phyloP scores from a whole-genome alignment of 2,329 filamentous ascomycete species.

The Cryphonectria japonica region DNA sequence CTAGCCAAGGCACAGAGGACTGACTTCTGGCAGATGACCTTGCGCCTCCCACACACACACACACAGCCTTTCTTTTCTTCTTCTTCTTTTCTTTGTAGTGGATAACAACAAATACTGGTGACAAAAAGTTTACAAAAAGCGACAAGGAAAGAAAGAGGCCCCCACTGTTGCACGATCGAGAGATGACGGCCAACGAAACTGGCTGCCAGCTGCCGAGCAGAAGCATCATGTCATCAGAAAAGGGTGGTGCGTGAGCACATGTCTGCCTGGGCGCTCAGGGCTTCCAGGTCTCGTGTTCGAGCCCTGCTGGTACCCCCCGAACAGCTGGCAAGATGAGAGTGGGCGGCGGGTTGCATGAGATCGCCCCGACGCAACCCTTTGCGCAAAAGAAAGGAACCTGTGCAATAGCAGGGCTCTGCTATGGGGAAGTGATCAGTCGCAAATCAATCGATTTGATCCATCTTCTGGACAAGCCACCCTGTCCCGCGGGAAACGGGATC shows the following conservation, averaged over 20 bases:
- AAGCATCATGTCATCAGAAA: background rate
- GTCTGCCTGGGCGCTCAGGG: conserved; percentile 18
- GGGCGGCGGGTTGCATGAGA: conserved; percentile 6
- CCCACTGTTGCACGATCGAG: conserved; percentile 19
- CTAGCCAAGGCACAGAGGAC: conserved; percentile 24
- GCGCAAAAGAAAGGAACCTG: background rate
- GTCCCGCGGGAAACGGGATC: background rate
- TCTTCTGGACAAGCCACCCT: conserved; percentile 1
- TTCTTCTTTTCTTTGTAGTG: too few relatives aligned
- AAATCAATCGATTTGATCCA: conserved; percentile 4
- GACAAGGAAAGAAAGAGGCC: background rate
- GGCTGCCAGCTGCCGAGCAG: conserved; percentile 15
- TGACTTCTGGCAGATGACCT: conserved; percentile 28
- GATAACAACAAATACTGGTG: too few relatives aligned
- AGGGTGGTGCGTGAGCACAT: conserved; percentile 19
- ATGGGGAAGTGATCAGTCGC: conserved; percentile 1
- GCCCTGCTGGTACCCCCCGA: background rate
- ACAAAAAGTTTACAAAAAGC: too few relatives aligned
- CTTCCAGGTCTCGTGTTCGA: conserved; percentile 15
- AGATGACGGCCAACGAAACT: conserved; percentile 20
- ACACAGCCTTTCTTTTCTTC: background rate
- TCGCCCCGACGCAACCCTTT: background rate
- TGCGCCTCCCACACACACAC: background rate
- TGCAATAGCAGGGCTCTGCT: conserved; percentile 8
- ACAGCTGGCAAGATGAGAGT: conserved; percentile 21